Evolutionary conservation across 345 rosid species (phyloP), one percentile per base, ranked within the genome.

Genomic region (Acer negundo): DNA sequence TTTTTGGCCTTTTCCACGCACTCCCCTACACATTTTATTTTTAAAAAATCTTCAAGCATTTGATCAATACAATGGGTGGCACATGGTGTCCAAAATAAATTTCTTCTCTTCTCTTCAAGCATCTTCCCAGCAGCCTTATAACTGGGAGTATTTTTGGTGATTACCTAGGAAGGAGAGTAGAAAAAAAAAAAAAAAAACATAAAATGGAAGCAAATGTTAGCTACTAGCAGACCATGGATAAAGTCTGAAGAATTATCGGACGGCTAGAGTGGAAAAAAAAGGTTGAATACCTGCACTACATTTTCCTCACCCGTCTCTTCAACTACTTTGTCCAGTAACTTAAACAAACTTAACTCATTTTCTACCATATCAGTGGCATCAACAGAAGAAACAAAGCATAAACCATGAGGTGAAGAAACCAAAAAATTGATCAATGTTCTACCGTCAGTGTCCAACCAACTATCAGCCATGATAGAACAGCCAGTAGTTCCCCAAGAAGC

Each of bases 401-500:
- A 67, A 72, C 87, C 86, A 31, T 72, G 84, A 16, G 87, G 86
- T 47, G 86, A 86, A 79, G 83, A 86, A 40, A 79, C 86, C 75
- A 82, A 75, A 62, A 84, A 67, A 79, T 86, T 86, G 46, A 86
- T 76, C 28, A 73, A 69, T 68, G 83, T 79, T 76, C 87, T 80
- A 64, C 84, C 84, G 51, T 79, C 77, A 10, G 65, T 23, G 77
- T 84, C 82, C 0, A 23, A 70, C 89, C 89, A 84, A 78, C 86
- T 81, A 75, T 86, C 89, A 16, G 87, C 86, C 87, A 90, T 56
- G 58, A 90, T 66, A 69, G 93, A 88, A 81, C 91, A 90, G 24
- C 93, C 91, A 40, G 91, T 82, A 24, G 69, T 81, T 56, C 81
- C 78, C 91, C 93, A 90, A 13, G 90, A 81, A 67, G 87, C 81